phyloP scores from a whole-genome alignment of 2,329 filamentous ascomycete genomes.

The Alternaria triticina region DNA sequence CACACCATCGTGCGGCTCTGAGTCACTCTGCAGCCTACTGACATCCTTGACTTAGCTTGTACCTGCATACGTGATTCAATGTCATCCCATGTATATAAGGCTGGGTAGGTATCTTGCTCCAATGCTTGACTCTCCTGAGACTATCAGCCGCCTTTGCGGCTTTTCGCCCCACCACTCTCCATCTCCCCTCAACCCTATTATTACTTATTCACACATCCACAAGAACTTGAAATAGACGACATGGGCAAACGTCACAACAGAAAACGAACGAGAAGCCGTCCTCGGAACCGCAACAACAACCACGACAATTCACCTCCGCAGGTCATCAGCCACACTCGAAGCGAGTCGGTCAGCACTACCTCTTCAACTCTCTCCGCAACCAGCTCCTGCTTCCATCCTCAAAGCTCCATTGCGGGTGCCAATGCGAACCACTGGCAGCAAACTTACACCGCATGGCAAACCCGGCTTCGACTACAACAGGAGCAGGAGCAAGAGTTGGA shows the following conservation, averaged over 20 bases:
- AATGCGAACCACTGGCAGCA: constrained; percentile 45
- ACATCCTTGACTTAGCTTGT: constrained; percentile 32
- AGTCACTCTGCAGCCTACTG: constrained; percentile 42
- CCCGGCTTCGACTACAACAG: constrained; percentile 37
- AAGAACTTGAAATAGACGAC: constrained; percentile 5
- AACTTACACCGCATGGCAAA: constrained; percentile 48
- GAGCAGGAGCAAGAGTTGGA: constrained; percentile 40
- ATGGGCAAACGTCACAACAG: constrained; percentile 55
- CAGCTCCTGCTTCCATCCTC: constrained; percentile 29
- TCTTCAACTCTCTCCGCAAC: constrained; percentile 30
- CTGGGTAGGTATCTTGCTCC: constrained; percentile 18
- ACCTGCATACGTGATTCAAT: constrained; percentile 25
- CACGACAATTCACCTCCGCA: constrained; percentile 25
- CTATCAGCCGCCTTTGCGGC: constrained; percentile 38
- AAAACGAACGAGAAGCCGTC: constrained; percentile 52
- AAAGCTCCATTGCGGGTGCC: constrained; percentile 20
- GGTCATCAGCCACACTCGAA: constrained; percentile 36
- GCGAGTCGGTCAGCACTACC: constrained; percentile 37
- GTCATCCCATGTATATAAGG: constrained; percentile 35
- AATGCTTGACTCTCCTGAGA: constrained; percentile 21
- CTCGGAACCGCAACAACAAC: constrained; percentile 46
- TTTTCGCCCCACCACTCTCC: constrained; percentile 29
- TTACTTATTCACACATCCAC: neutral
- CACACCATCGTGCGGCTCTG: constrained; percentile 35
- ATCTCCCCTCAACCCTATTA: constrained; percentile 3